Conservation (phyloP, 1,139 yeast species). For the Meyerozyma sp. region DNA sequence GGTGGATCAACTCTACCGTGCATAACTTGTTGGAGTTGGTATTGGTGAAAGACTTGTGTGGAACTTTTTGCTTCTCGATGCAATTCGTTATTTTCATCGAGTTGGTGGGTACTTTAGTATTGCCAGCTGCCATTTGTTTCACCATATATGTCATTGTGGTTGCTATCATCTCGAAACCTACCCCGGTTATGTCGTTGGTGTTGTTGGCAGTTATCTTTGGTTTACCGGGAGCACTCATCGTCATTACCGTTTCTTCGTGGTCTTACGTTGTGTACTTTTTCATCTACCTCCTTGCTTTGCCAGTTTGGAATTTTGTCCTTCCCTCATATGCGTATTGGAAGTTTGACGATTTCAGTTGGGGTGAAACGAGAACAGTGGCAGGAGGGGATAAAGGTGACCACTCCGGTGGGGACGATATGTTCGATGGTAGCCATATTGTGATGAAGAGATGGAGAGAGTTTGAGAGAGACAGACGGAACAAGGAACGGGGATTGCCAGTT, state of each 20-base stretch:
- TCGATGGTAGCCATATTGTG: conserved; percentile 79
- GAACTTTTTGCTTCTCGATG: conserved; percentile 96
- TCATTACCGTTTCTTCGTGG: conserved; percentile 79
- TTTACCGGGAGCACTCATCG: conserved; percentile 80
- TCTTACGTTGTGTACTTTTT: conserved; percentile 79
- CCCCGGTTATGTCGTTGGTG: conserved; percentile 76
- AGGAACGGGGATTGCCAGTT: conserved; percentile 25
- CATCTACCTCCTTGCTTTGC: conserved; percentile 75
- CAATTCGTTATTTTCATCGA: conserved; percentile 89
- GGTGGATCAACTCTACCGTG: conserved; percentile 97
- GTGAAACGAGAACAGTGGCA: conserved; percentile 85
- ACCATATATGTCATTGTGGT: conserved; percentile 76
- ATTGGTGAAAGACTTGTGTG: conserved; percentile 86
- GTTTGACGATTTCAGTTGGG: conserved; percentile 98
- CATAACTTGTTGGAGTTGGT: conserved; percentile 92
- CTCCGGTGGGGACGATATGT: conserved; percentile 63
- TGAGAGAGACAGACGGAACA: conserved; percentile 58
- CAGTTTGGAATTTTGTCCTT: conserved; percentile 90
- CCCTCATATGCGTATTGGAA: conserved; percentile 94
- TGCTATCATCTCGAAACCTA: conserved; percentile 76
- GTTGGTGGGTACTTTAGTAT: conserved; percentile 81
- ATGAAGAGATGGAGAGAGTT: conserved; percentile 95
- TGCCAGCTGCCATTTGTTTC: conserved; percentile 88
- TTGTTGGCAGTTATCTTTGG: conserved; percentile 83
- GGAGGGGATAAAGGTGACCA: conserved; percentile 69